A percentile compares a stretch with the other conserved stretches of the same genome.
phyloP scores from a whole-genome alignment of 257 asterid genomes.

The Ilex aquifolium region DNA sequence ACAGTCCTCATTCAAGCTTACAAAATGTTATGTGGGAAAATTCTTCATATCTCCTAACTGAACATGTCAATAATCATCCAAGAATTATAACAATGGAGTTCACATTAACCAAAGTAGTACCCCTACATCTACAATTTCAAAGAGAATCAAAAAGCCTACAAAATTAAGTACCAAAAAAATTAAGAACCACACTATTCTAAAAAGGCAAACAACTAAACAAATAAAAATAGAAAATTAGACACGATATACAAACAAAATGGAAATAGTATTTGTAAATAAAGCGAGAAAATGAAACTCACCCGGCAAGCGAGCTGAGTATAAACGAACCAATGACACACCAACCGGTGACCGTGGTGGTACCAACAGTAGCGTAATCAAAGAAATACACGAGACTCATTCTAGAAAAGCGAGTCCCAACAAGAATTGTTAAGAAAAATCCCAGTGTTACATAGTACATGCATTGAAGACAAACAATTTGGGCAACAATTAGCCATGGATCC shows the following conservation, averaged over 20 bases:
- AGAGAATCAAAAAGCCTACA: no score
- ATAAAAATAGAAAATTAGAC: no score
- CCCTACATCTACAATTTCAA: no score
- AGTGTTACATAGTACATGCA: slow-evolving; percentile 68
- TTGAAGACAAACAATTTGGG: slow-evolving; percentile 86
- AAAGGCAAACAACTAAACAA: no score
- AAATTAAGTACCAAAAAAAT: no score
- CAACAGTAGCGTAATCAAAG: slow-evolving; percentile 81
- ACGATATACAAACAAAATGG: slow-evolving; percentile 4
- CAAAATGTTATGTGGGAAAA: no score
- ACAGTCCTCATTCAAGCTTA: no score
- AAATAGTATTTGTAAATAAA: slow-evolving; percentile 6
- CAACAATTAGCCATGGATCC: slow-evolving; percentile 98
- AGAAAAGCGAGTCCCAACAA: slow-evolving; percentile 79
- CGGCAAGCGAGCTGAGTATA: slow-evolving; percentile 68
- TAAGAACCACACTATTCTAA: no score
- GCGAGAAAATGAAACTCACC: slow-evolving; percentile 38
- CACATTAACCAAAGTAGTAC: no score
- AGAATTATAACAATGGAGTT: no score
- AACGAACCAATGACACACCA: slow-evolving; percentile 81
- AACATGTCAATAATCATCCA: no score
- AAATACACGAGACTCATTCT: slow-evolving; percentile 80
- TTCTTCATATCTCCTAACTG: no score
- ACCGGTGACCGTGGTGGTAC: slow-evolving; percentile 80
- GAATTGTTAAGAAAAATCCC: slow-evolving; percentile 60